Percentiles rank a stretch among this genome's conserved stretches.
These are phyloP conservation scores for Murraya koenigii DNA, from an alignment of 345 rosid species.

Conservation along the genomic window DNA sequence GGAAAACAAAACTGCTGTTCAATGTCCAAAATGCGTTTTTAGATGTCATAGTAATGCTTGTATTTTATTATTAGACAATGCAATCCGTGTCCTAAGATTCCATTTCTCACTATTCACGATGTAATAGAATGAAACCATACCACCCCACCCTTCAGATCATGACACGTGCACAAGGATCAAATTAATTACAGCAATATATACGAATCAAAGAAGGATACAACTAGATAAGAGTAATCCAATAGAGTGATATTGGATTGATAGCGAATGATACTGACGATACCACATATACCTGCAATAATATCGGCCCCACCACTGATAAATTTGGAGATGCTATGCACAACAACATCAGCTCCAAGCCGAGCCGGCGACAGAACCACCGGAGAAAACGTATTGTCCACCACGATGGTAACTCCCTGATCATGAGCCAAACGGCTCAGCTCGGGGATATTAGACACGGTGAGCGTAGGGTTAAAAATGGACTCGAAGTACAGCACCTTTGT, in stretches of 20 bases:
- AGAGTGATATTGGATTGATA: too few species aligned
- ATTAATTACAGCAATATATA: background rate
- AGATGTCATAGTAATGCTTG: background rate
- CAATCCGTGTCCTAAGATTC: too few species aligned
- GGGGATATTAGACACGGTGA: constrained; percentile 74
- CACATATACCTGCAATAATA: constrained; percentile 71
- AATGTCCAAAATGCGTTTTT: too few species aligned
- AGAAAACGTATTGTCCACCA: constrained; percentile 90
- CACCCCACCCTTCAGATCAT: background rate
- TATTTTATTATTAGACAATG: too few species aligned
- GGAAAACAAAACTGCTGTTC: too few species aligned
- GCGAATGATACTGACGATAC: too few species aligned
- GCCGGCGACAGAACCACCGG: constrained; percentile 96
- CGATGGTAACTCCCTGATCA: constrained; percentile 70
- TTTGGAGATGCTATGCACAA: constrained; percentile 87
- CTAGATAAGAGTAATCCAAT: too few species aligned
- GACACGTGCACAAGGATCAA: constrained; percentile 26
- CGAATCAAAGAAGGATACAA: too few species aligned
- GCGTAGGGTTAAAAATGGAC: constrained; percentile 83
- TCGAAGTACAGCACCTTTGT: constrained; percentile 86
- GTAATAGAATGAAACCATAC: too few species aligned
- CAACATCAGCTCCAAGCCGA: constrained; percentile 88
- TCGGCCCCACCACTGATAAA: constrained; percentile 98
- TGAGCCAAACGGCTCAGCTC: constrained; percentile 77
- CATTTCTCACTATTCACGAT: too few species aligned